Evolutionary conservation across 108 stramenopile genomes (phyloP), one percentile per base, ranked within the genome.

Genomic region (Fragilaria radians): DNA sequence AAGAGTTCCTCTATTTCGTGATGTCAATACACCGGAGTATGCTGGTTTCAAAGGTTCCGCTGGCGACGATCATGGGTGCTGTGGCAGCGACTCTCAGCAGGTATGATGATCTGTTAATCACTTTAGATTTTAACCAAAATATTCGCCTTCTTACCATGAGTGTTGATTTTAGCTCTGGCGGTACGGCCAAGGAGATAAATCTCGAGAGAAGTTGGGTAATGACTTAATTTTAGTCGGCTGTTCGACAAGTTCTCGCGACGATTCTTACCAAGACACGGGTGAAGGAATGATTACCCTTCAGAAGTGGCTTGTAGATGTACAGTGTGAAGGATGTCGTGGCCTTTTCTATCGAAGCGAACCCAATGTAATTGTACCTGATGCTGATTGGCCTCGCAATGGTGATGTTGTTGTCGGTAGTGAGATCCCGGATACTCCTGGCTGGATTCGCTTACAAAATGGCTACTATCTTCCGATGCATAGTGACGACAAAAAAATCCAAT

Each of bases 1-100:
- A 62, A 81, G 88, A 4, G 85, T 97, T 45, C 98, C 98, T 0
- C 74, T 98, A 23, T 98, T 95, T 74, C 81, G 80, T 23, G 98
- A 98, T 73, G 62, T 55, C 21, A 71, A 95, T 32, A 98, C 97
- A 27, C 89, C 93, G 11, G 95, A 98, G 62, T 98, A 77, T 65
- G 47, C 26, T 18, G 67, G 67, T 57, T 75, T 72, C 50, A 54
- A 76, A 32, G 65, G n/a, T 46, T 48, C 28, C 18, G 64, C 26
- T 11, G 77, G 67, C 53, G 73, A 51, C 56, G 76, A 55, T 29
- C 82, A 78, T 73, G 79, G 77, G 61, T 89, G 78, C 55, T 93
- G 82, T 58, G 79, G 83, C 14, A 76, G 79, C 49, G 77, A 85
- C 53, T 53, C 79, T 28, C 74, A 66, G 49, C 82, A 82, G 67